Base-by-base conservation (phyloP, 306 rosid genomes). In the Trifolium subterraneum region DNA sequence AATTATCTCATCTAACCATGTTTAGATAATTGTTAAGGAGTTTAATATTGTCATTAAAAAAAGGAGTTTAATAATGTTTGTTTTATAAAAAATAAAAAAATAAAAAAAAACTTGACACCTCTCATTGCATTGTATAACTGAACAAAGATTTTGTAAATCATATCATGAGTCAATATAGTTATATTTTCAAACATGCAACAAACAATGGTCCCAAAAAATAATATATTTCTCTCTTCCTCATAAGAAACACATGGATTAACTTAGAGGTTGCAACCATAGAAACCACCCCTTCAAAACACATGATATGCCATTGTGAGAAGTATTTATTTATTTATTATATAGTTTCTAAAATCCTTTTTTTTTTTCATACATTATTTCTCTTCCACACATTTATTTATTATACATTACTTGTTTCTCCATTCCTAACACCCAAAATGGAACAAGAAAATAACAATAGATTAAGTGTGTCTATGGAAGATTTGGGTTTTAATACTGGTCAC, bases 251-350 rank as follows among this genome's bases (percentile, higher is more conserved):
- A 60, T 60, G 41, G 39, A 60, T 60, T 60, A 60, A 60, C 65
- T 60, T 60, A 11, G 39, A 60, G 31, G 20, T 60, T 60, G 20
- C 6, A 29, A 60, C 65, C 55, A 74, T 9, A 59, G 2, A 14
- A 62, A 59, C 15, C n/a, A 52, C 4, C 81, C 73, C 59, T 68
- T 25, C 71, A 73, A 33, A 73, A 55, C 64, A 70, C 67, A 73
- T 83, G 91, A 74, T 35, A 35, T 29, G 66, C 44, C 72, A 81
- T 83, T 83, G 86, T 88, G 79, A 84, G 74, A 71, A 22, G 2
- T 2, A 22, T 1, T 22, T 22, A 22, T n/a, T 19, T 77, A 86
- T 76, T 84, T 50, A 75, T 14, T 16, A 33, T 8, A 10, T 48
- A 8, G 3, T 39, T 18, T 39, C 23, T 69, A 54, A 20, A 12